Base-by-base conservation (phyloP, 352 stramenopile species). In the Phytophthora uliginosa region DNA sequence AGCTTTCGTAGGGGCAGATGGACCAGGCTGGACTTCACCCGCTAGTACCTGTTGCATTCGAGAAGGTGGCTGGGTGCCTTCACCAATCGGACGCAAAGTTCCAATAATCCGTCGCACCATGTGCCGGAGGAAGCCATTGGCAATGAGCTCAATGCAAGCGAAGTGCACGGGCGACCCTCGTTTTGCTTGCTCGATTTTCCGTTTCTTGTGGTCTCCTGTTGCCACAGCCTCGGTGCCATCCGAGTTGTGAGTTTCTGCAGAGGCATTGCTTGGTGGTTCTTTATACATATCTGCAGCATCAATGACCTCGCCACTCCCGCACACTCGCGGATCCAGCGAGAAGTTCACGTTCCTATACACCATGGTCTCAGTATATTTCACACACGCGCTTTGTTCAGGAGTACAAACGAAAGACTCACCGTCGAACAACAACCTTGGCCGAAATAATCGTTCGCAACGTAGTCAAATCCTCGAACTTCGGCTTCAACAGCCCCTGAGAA, bases 81-180 rank as follows among this genome's bases (percentile, higher is more conserved):
- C 88, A n/a, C 78, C 88, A 69, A 97, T 95, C 5, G 81, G 86
- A 9, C 90, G 85, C 45, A 93, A 57, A 7, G 87, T 97, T 50
- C 90, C 90, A 13, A 97, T 81, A 69, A 97, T 97, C 6, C 90
- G 87, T 10, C 90, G 87, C 67, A 97, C 87, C 90, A 97, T 97
- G 75, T 97, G 90, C 13, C 90, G 74, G n/a, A 97, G 68, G 62
- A 97, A 97, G 5, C 90, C 90, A 51, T 91, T 95, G 28, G 88
- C 90, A 45, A 94, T 71, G 24, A 97, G 76, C 75, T 97, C 90
- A 24, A 97, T 79, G 69, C 90, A 97, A 33, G 95, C 79, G 45
- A 92, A 94, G 60, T 95, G 79, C n/a, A 93, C 81, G 0, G 82
- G 77, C 0, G 60, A 40, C 10, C 31, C 58, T 67, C 31, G 40